Base-by-base conservation (phyloP, 2,329 filamentous ascomycete genomes). In the Cladosporium sp. region DNA sequence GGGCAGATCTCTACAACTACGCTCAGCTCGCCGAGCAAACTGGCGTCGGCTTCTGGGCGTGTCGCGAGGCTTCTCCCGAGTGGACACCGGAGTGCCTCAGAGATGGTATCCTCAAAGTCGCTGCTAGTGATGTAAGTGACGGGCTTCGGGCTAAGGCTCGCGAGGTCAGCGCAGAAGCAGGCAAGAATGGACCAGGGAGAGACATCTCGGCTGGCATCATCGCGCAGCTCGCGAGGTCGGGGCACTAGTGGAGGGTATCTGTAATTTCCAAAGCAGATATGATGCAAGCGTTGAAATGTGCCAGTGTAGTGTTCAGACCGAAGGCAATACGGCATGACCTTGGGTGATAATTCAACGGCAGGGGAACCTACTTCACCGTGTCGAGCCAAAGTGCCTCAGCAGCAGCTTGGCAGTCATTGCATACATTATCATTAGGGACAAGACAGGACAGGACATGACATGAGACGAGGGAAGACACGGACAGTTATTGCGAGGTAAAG, bases 1-100 rank as follows among this genome's bases (percentile, higher is more conserved):
- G 61, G 61, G 36, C 38, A 26, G 61, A 64, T 26, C 51, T 57
- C 8, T 64, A 44, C 49, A 64, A 64, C 34, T 64, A 64, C 36
- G 61, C 61, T 2, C 61, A 64, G 18, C 61, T 64, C 51, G 61
- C 61, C 36, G 61, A 64, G 15, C 49, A 54, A 24, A 55, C 15
- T 26, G 61, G 51, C 51, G 49, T 64, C 11, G 61, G 61, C 18
- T 14, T 57, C 51, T 64, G 61, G 61, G 61, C 49, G 2, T 64
- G 61, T 14, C 61, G 61, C 34, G 36, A 55, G 24, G 57, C 61
- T 30, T 57, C 61, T 10, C 61, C 61, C 36, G 61, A 64, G 12
- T 64, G 61, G 61, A 57, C 61, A 10, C 51, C 51, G 18, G 51
- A 64, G 18, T 64, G 61, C 26, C 36, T 64, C 15, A 24, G 51